These are phyloP conservation scores for Mycena galericulata DNA, from an alignment of 768 basidiomycete species.

Conservation along the genomic window DNA sequence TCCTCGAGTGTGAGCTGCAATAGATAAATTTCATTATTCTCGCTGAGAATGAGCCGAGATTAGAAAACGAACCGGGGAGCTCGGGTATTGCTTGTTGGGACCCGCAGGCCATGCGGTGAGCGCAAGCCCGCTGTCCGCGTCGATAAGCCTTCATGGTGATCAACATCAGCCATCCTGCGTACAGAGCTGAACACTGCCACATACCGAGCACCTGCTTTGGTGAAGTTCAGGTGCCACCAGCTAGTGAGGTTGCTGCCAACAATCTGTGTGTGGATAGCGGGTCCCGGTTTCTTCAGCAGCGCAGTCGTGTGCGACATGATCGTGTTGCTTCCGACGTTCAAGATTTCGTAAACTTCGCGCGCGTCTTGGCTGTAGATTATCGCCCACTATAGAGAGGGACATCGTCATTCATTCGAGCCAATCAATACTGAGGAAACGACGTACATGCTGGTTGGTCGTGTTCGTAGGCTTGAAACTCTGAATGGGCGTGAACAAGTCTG, in stretches of 20 bases:
- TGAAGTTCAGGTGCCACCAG: neutral
- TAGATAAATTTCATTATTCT: no score
- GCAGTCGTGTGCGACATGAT: constrained; percentile 15
- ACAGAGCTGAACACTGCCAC: neutral
- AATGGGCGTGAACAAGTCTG: neutral
- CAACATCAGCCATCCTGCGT: neutral
- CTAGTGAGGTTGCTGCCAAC: neutral
- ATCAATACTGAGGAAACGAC: neutral
- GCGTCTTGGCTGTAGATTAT: constrained; percentile 2
- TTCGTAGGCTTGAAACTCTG: constrained; percentile 16
- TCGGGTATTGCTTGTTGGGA: neutral
- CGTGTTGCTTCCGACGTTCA: neutral
- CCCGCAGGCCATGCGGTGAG: constrained; percentile 17
- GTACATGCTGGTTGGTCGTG: constrained; percentile 10
- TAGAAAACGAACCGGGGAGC: constrained; percentile 4
- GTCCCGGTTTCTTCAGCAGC: constrained; percentile 5
- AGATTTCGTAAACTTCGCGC: neutral
- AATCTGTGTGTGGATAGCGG: constrained; percentile 9
- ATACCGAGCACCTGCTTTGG: neutral
- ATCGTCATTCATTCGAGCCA: neutral
- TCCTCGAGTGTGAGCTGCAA: constrained; percentile 18
- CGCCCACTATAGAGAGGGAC: neutral
- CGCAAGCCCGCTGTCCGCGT: neutral
- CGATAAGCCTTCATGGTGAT: neutral
- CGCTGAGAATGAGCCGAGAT: no score